These are phyloP conservation scores for Boletus rubropictus DNA, from an alignment of 768 basidiomycete species.

Conservation along the genomic window DNA sequence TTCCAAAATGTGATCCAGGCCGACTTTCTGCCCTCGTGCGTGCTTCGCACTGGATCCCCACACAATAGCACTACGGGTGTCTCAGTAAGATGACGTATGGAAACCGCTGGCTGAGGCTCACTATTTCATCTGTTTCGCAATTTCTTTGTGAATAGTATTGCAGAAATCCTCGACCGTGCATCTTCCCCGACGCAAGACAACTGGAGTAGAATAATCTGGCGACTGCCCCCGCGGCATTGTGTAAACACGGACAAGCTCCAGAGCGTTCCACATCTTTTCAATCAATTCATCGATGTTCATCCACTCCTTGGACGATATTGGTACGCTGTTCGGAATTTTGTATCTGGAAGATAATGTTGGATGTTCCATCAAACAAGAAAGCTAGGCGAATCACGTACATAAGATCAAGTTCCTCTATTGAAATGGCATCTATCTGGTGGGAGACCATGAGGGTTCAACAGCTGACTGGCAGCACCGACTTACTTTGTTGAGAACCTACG, in stretches of 20 bases:
- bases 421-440: slow-evolving; percentile 89
- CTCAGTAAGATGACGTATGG: slow-evolving; percentile 1
- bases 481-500: slow-evolving; percentile 80
- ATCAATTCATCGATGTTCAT: slow-evolving; percentile 93
- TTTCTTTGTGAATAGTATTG: slow-evolving; percentile 92
- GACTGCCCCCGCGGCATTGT: slow-evolving; percentile 89
- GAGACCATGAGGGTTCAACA: not conserved
- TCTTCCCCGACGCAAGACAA: slow-evolving; percentile 68
- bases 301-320: slow-evolving; percentile 92
- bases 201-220: slow-evolving; percentile 88
- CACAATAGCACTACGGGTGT: slow-evolving; percentile 62
- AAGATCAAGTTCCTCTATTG: slow-evolving; percentile 95
- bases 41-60: slow-evolving; percentile 99
- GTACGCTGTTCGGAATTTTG: slow-evolving; percentile 94
- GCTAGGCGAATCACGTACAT: slow-evolving; percentile 43
- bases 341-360: slow-evolving; percentile 41
- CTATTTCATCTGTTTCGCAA: slow-evolving; percentile 97
- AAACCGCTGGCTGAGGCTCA: slow-evolving; percentile 32
- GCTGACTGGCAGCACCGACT: slow-evolving; percentile 2
- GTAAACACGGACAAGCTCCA: slow-evolving; percentile 92
- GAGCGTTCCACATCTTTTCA: slow-evolving; percentile 87
- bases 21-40: slow-evolving; percentile 91
- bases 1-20: slow-evolving; percentile 77
- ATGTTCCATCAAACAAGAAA: not conserved
- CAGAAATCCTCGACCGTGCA: slow-evolving; percentile 85